Percentiles rank a stretch among this genome's conserved stretches.
Evolutionary conservation across 2,329 filamentous ascomycete species (phyloP).

Genomic region (Epichloe glyceriae): DNA sequence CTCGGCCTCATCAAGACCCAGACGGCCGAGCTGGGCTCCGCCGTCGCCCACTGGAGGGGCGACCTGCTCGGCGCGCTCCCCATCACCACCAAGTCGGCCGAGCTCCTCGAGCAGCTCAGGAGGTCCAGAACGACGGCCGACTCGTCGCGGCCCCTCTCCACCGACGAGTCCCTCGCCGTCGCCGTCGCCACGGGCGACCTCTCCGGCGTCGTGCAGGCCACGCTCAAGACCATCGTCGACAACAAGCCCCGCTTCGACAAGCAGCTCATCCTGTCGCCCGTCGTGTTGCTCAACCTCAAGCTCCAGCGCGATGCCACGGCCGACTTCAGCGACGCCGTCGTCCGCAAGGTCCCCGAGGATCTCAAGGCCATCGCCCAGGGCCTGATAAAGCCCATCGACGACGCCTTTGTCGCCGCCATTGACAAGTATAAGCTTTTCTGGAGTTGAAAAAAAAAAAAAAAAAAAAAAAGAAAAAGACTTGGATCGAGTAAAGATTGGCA

Average conservation of each 20-base stretch:
- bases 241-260: slow-evolving; percentile 31
- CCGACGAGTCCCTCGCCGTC: slow-evolving; percentile 25
- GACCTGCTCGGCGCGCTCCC: slow-evolving; percentile 24
- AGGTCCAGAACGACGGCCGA: slow-evolving; percentile 24
- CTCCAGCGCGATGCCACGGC: slow-evolving; percentile 26
- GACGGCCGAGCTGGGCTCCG: slow-evolving; percentile 21
- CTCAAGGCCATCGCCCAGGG: slow-evolving; percentile 20
- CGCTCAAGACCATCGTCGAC: slow-evolving; percentile 24
- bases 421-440: slow-evolving; percentile 3
- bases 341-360: slow-evolving; percentile 26
- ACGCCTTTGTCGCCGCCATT: slow-evolving; percentile 26
- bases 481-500: no score
- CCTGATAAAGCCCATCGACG: slow-evolving; percentile 25
- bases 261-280: slow-evolving; percentile 27
- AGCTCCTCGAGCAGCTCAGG: slow-evolving; percentile 27
- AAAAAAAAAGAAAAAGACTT: no score
- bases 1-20: slow-evolving; percentile 21
- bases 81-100: slow-evolving; percentile 25
- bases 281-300: slow-evolving; percentile 29
- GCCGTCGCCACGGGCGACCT: slow-evolving; percentile 24
- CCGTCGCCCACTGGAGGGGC: slow-evolving; percentile 25
- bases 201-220: slow-evolving; percentile 23
- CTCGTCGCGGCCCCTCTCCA: slow-evolving; percentile 23
- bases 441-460: not conserved
- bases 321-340: slow-evolving; percentile 23